Percentiles rank a stretch among this genome's conserved stretches.
These are phyloP conservation scores for Kuraishia ogatae DNA, from an alignment of 805 yeast species.

Conservation along the genomic window DNA sequence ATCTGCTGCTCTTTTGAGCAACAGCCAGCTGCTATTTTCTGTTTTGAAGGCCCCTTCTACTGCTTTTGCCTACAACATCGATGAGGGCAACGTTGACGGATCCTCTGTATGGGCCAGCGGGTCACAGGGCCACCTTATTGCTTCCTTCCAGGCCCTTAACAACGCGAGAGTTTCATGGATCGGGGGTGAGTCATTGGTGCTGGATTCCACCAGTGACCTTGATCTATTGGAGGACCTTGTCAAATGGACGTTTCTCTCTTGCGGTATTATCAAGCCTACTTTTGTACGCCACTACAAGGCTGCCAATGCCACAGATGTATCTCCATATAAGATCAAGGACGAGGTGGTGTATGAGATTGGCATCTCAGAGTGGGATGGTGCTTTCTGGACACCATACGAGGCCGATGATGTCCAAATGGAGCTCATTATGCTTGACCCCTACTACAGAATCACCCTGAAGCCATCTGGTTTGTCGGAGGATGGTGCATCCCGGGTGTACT, in stretches of 20 bases:
- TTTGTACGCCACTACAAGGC: slow-evolving; percentile 46
- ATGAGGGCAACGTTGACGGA: slow-evolving; percentile 26
- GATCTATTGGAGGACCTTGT: slow-evolving; percentile 22
- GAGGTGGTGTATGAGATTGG: slow-evolving; percentile 47
- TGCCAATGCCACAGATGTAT: slow-evolving; percentile 29
- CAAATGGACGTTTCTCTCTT: slow-evolving; percentile 72
- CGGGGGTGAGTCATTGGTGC: slow-evolving; percentile 57
- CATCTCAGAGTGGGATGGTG: slow-evolving; percentile 35
- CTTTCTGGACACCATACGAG: slow-evolving; percentile 63
- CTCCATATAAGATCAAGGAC: slow-evolving; percentile 67
- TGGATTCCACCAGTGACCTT: slow-evolving; percentile 22
- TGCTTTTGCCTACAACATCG: slow-evolving; percentile 45
- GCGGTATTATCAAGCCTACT: slow-evolving; percentile 50
- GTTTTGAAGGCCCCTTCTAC: slow-evolving; percentile 57
- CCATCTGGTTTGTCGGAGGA: slow-evolving; percentile 29
- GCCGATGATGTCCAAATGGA: slow-evolving; percentile 70
- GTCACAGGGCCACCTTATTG: slow-evolving; percentile 65
- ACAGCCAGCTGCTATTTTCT: slow-evolving; percentile 65
- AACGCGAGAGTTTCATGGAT: slow-evolving; percentile 78
- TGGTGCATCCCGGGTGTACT: slow-evolving; percentile 38
- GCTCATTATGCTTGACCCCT: slow-evolving; percentile 89
- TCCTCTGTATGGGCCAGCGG: slow-evolving; percentile 71
- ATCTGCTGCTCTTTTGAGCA: slow-evolving; percentile 61
- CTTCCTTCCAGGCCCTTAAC: slow-evolving; percentile 69
- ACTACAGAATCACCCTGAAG: slow-evolving; percentile 66